These are phyloP conservation scores for Emmonsiellopsis sp. DNA, from an alignment of 2,329 filamentous ascomycete genomes.

Conservation along the genomic window DNA sequence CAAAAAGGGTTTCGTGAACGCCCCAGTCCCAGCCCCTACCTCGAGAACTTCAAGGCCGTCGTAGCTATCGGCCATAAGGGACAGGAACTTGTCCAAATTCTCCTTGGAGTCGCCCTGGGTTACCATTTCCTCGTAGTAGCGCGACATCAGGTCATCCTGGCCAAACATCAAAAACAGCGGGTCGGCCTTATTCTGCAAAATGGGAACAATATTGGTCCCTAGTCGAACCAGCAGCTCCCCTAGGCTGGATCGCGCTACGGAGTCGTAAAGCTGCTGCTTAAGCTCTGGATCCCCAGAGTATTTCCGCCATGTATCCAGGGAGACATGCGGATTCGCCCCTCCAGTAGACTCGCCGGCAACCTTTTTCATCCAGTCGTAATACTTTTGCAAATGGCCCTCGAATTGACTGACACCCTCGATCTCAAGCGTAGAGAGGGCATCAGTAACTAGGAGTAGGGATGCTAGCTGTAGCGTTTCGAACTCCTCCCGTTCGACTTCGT, in stretches of 20 bases:
- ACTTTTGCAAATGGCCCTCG: slow-evolving; percentile 19
- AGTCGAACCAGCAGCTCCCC: slow-evolving; percentile 22
- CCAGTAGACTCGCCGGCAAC: slow-evolving; percentile 11
- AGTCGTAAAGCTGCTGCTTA: slow-evolving; percentile 16
- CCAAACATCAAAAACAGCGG: slow-evolving; percentile 27
- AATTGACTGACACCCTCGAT: slow-evolving; percentile 10
- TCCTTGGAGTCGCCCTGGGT: slow-evolving; percentile 13
- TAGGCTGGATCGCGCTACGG: slow-evolving; percentile 15
- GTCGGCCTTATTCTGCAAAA: slow-evolving; percentile 20
- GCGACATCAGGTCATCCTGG: slow-evolving; percentile 21
- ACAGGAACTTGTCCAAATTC: slow-evolving; percentile 1
- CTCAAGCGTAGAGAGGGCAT: slow-evolving; percentile 17
- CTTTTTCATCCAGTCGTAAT: slow-evolving; percentile 21
- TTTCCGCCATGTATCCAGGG: slow-evolving; percentile 15
- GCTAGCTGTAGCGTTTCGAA: slow-evolving; percentile 20
- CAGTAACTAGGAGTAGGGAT: slow-evolving; percentile 19
- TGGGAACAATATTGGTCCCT: slow-evolving; percentile 20
- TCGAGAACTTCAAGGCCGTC: slow-evolving; percentile 10
- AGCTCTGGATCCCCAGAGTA: slow-evolving; percentile 11
- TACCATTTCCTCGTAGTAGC: slow-evolving; percentile 19
- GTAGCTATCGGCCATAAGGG: slow-evolving; percentile 1
- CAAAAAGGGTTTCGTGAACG: slow-evolving; percentile 16
- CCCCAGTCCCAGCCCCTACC: slow-evolving; percentile 23
- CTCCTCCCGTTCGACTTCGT: slow-evolving; percentile 9
- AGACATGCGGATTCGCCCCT: slow-evolving; percentile 17